These are phyloP conservation scores for Dianthus caryophyllus DNA, from an alignment of 148 eudicot genomes.

Conservation along the genomic window DNA sequence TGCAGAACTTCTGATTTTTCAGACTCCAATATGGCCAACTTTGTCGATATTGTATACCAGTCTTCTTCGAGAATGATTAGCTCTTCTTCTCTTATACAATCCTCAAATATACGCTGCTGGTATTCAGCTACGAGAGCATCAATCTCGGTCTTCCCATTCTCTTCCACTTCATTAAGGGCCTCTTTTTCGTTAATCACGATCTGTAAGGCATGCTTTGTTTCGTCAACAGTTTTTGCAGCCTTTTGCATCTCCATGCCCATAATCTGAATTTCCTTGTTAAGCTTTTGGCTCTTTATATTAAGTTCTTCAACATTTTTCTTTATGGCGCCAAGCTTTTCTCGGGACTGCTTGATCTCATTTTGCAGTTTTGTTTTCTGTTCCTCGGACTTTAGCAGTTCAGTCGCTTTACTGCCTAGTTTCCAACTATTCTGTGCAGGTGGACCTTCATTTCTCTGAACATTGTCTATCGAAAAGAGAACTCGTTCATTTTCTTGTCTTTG, in stretches of 20 bases:
- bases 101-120: constrained; percentile 47
- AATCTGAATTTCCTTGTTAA: constrained; percentile 40
- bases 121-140: constrained; percentile 54
- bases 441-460: constrained; percentile 50
- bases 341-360: constrained; percentile 47
- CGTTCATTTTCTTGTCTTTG: constrained; percentile 55
- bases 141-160: constrained; percentile 44
- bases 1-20: constrained; percentile 34
- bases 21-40: constrained; percentile 26
- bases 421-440: constrained; percentile 35
- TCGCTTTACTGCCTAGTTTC: constrained; percentile 63
- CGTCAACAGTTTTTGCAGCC: constrained; percentile 31
- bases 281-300: constrained; percentile 36
- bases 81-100: constrained; percentile 50
- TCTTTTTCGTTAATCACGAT: constrained; percentile 44
- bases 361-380: constrained; percentile 85
- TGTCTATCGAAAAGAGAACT: constrained; percentile 79
- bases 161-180: constrained; percentile 47
- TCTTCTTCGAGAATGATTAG: constrained; percentile 58
- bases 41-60: constrained; percentile 24
- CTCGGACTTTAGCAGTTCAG: constrained; percentile 75
- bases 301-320: constrained; percentile 48
- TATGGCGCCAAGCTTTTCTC: constrained; percentile 44
- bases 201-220: constrained; percentile 44
- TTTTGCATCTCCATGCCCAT: constrained; percentile 40